Percentiles rank a stretch among this genome's conserved stretches.
Evolutionary conservation across 164 flowering plant species (phyloP).

Genomic region (Liriodendron chinense): DNA sequence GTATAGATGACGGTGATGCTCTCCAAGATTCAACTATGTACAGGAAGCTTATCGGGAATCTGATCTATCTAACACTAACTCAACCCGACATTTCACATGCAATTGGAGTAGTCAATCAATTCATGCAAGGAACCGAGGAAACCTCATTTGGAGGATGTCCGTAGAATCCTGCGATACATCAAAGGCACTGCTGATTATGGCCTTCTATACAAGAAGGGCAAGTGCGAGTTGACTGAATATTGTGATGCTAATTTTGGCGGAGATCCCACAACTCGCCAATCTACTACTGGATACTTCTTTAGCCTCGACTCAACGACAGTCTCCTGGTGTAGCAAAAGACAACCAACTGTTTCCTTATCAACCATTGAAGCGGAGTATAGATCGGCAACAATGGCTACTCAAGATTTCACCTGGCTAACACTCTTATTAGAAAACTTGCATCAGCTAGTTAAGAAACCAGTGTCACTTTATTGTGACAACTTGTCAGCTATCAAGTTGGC

Average conservation of each 20-base stretch:
- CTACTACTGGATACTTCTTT: too few species aligned
- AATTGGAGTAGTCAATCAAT: constrained; percentile 1
- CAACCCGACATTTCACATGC: background rate
- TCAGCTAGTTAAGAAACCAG: constrained; percentile 15
- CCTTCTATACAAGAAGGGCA: too few species aligned
- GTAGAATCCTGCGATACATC: too few species aligned
- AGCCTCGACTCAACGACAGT: background rate
- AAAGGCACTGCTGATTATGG: too few species aligned
- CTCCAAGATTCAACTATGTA: background rate
- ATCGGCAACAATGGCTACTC: constrained; percentile 13
- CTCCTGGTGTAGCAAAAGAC: constrained; percentile 23
- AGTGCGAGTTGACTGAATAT: too few species aligned
- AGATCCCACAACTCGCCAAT: too few species aligned
- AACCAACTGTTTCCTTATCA: constrained; percentile 17
- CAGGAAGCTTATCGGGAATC: background rate
- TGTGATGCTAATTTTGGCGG: too few species aligned
- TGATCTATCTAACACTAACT: constrained; percentile 10
- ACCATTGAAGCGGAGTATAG: constrained; percentile 16
- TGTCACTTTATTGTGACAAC: too few species aligned
- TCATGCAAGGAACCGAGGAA: constrained; percentile 7
- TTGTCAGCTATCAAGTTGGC: too few species aligned
- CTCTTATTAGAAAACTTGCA: constrained; percentile 15
- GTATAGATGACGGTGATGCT: too few species aligned
- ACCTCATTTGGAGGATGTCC: constrained; percentile 8
- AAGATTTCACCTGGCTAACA: constrained; percentile 11